phyloP scores from a whole-genome alignment of 129 eudicot genomes.

The Ambrosia trifida region DNA sequence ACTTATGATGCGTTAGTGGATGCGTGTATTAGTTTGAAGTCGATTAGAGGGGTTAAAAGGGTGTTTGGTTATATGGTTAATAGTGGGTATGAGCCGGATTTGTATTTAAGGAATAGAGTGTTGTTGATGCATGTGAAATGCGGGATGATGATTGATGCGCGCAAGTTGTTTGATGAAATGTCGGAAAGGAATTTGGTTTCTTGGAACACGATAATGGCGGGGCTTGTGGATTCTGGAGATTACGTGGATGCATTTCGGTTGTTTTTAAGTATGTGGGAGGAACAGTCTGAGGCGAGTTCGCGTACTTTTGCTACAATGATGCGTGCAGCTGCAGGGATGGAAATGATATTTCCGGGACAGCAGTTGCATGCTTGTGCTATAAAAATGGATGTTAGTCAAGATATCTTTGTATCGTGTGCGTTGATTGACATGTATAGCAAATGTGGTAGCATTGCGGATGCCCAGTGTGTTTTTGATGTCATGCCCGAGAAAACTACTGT shows the following conservation, averaged over 20 bases:
- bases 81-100: constrained; percentile 59
- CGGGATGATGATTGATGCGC: constrained; percentile 84
- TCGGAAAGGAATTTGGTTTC: constrained; percentile 72
- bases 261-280: constrained; percentile 72
- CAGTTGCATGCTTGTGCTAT: constrained; percentile 72
- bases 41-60: constrained; percentile 73
- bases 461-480: constrained; percentile 56
- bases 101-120: constrained; percentile 77
- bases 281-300: constrained; percentile 48
- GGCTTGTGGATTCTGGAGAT: constrained; percentile 72
- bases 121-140: constrained; percentile 86
- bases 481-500: constrained; percentile 81
- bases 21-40: constrained; percentile 75
- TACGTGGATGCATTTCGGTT: constrained; percentile 59
- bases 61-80: constrained; percentile 55
- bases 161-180: constrained; percentile 66
- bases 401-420: constrained; percentile 73
- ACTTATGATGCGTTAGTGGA: constrained; percentile 76
- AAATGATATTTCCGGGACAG: constrained; percentile 55
- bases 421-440: constrained; percentile 90
- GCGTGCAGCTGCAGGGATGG: constrained; percentile 79
- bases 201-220: constrained; percentile 77
- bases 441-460: constrained; percentile 77
- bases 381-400: constrained; percentile 54
- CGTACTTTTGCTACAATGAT: constrained; percentile 68